These are phyloP conservation scores for Quercus robur DNA, from an alignment of 306 rosid genomes.

Conservation along the genomic window DNA sequence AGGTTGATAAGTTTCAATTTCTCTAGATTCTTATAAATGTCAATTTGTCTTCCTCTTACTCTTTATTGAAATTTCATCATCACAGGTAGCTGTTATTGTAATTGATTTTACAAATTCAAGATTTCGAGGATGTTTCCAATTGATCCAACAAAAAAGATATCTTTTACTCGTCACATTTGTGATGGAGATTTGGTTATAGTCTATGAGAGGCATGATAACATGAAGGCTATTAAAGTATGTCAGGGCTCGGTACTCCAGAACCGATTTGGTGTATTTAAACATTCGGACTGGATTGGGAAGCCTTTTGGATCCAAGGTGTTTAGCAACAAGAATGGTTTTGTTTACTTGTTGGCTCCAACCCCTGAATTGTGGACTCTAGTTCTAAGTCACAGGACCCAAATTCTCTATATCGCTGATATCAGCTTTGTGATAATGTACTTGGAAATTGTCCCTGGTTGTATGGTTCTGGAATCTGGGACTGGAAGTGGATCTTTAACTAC, in stretches of 20 bases:
- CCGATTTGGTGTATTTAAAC: conserved; percentile 77
- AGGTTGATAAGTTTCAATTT: background rate
- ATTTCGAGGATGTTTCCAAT: conserved; percentile 50
- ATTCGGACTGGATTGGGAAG: conserved; percentile 87
- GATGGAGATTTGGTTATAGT: conserved; percentile 76
- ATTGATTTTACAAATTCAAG: conserved; percentile 1
- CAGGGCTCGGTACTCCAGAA: conserved; percentile 67
- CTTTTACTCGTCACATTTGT: conserved; percentile 50
- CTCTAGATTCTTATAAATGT: background rate
- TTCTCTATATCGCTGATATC: conserved; percentile 85
- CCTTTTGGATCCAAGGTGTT: conserved; percentile 79
- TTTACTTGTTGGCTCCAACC: conserved; percentile 83
- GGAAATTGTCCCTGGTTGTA: conserved; percentile 79
- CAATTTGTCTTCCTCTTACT: background rate
- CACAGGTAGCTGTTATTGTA: background rate
- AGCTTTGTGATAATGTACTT: conserved; percentile 76
- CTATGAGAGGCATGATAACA: conserved; percentile 69
- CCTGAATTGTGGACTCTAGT: conserved; percentile 90
- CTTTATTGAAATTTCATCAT: background rate
- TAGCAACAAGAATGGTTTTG: conserved; percentile 77
- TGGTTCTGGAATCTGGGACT: conserved; percentile 89
- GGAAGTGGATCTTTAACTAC: conserved; percentile 93
- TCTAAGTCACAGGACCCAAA: conserved; percentile 84
- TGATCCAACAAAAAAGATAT: conserved; percentile 47
- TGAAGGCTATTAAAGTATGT: conserved; percentile 72